Percentiles rank a stretch among this genome's conserved stretches.
Evolutionary conservation across 495 filamentous ascomycete species (phyloP).

Genomic region (Pyronema omphalodes): DNA sequence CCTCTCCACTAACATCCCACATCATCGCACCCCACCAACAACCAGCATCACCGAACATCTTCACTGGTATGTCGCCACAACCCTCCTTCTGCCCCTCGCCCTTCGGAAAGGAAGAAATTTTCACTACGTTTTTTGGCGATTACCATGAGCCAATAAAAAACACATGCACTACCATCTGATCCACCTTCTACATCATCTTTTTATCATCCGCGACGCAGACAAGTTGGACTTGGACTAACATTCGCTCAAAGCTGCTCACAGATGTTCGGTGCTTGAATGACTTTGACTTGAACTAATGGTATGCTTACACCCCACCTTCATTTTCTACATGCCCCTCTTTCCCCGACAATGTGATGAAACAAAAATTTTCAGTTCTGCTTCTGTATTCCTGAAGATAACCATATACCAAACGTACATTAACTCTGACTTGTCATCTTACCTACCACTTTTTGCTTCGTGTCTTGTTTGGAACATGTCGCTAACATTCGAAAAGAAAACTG

Average conservation of each 20-base stretch:
- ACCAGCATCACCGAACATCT: not conserved
- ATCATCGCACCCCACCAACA: not conserved
- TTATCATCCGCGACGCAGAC: not conserved
- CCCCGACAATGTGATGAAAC: slow-evolving; percentile 4
- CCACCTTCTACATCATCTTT: not conserved
- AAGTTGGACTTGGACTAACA: not conserved
- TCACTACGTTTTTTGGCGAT: slow-evolving; percentile 5
- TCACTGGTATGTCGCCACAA: slow-evolving; percentile 1
- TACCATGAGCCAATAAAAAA: slow-evolving; percentile 6
- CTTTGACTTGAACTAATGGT: slow-evolving; percentile 2
- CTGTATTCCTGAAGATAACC: slow-evolving; percentile 8
- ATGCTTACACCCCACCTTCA: not conserved
- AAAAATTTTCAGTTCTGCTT: slow-evolving; percentile 8
- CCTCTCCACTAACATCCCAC: not conserved
- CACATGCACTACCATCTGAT: slow-evolving; percentile 11
- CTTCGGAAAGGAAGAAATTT: slow-evolving; percentile 5
- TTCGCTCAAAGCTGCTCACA: not conserved
- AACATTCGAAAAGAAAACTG: not conserved
- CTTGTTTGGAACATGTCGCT: not conserved
- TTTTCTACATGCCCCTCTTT: not conserved
- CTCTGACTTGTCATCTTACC: slow-evolving; percentile 4
- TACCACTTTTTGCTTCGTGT: not conserved
- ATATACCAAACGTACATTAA: slow-evolving; percentile 5
- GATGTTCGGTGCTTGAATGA: not conserved
- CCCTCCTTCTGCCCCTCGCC: not conserved